Conservation (phyloP, 768 basidiomycete species). For the Hirschioporus abietinus region DNA sequence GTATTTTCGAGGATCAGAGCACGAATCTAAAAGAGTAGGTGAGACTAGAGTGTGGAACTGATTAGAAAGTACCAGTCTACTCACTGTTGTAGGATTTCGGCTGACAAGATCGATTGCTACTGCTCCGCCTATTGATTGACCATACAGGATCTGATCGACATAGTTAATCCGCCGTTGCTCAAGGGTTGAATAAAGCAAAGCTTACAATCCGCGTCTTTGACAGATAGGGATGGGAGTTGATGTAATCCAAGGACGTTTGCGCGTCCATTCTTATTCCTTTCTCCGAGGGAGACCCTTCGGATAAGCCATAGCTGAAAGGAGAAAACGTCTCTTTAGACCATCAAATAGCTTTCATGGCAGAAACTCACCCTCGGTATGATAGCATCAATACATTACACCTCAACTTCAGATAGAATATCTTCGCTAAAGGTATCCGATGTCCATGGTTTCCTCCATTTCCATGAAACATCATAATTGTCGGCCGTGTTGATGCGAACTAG, state of each 20-base stretch:
- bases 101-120: constrained; percentile 86
- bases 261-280: constrained; percentile 82
- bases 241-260: constrained; percentile 74
- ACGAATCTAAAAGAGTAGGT: constrained; percentile 43
- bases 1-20: constrained; percentile 92
- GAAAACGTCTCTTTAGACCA: background rate
- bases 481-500: constrained; percentile 48
- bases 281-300: constrained; percentile 84
- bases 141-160: constrained; percentile 57
- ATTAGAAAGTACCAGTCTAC: constrained; percentile 13
- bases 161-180: background rate
- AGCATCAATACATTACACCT: constrained; percentile 93
- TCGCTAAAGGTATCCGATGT: constrained; percentile 85
- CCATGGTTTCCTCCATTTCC: constrained; percentile 87
- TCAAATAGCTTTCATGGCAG: background rate
- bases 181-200: background rate
- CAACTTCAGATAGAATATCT: constrained; percentile 75
- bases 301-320: constrained; percentile 69
- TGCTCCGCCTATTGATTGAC: constrained; percentile 89
- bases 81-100: constrained; percentile 63
- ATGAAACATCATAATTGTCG: constrained; percentile 91
- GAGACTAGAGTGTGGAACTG: background rate
- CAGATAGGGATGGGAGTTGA: constrained; percentile 58
- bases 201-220: constrained; percentile 64
- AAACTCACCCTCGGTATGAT: constrained; percentile 80